A percentile compares a stretch with the other conserved stretches of the same genome.
These are phyloP conservation scores for Trichomonascus vanleenenianus DNA, from an alignment of 805 yeast genomes.

Conservation along the genomic window DNA sequence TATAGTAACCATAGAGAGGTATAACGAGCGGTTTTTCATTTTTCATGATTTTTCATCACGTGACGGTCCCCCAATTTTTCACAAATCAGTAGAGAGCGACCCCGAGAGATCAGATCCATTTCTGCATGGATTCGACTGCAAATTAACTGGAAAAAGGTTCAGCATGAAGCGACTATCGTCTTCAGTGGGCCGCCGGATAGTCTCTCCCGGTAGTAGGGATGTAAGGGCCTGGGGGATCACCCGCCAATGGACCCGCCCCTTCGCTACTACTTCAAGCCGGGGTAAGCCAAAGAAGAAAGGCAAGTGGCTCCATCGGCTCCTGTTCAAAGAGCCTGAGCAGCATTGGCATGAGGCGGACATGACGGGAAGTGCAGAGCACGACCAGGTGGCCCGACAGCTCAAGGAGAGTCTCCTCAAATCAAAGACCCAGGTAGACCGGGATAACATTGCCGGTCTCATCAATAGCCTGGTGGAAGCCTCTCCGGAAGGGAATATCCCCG, in stretches of 20 bases:
- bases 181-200: too few relatives aligned
- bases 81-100: too few relatives aligned
- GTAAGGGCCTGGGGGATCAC: too few relatives aligned
- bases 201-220: too few relatives aligned
- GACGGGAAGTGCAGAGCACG: background rate
- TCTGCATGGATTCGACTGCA: too few relatives aligned
- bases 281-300: background rate
- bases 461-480: conserved; percentile 7
- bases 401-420: conserved; percentile 2
- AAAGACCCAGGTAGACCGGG: background rate
- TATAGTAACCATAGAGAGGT: too few relatives aligned
- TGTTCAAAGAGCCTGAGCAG: background rate
- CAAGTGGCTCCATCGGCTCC: background rate
- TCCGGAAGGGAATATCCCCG: conserved; percentile 9
- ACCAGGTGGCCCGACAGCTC: conserved; percentile 3
- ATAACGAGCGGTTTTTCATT: too few relatives aligned
- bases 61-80: too few relatives aligned
- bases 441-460: conserved; percentile 1
- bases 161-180: too few relatives aligned
- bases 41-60: too few relatives aligned
- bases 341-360: conserved; percentile 2
- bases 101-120: too few relatives aligned
- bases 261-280: background rate
- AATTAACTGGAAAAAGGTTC: too few relatives aligned
- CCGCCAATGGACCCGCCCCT: background rate